Base-by-base conservation (phyloP, 257 asterid genomes). In the Thymus mandschuricus region DNA sequence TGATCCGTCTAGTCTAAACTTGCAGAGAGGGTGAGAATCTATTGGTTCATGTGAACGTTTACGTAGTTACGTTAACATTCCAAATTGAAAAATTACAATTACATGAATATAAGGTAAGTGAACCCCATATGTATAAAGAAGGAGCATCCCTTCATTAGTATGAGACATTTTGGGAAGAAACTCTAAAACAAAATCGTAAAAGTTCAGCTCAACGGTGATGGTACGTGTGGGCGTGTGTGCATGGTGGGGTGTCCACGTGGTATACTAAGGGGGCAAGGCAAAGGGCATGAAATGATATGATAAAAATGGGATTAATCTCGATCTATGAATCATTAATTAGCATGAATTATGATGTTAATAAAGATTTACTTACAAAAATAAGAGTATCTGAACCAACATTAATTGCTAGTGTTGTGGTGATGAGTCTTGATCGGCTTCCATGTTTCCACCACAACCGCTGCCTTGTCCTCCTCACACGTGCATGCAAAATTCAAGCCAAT, bases 381-480 rank as follows among this genome's bases (percentile, higher is more conserved):
- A 27, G 33, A 2, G 10, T 41, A 29, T 41, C 29, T n/a, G 57
- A 70, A 60, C 46, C 68, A 48, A 27, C 78, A 81, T 60, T 81
- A 66, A 77, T 65, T 73, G 82, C 43, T 35, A 21, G 21, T 49
- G 77, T 30, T 57, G 84, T 65, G 73, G 80, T 46, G 60, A 59
- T 66, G 65, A 27, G 68, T 69, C 54, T 68, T 30, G 21, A 41
- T 62, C 67, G 60, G 52, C 58, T 64, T 75, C 68, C 43, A 67
- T 55, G 27, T 63, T 67, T 70, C 84, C 27, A 8, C 13, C 71
- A 75, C 8, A 49, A 27, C 49, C 68, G 70, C 48, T 63, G 45
- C 41, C 65, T 62, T 66, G 65, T 63, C 69, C 51, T 61, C 60
- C 62, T 29, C 31, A 40, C 41, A 30, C 48, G 44, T 45, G 67